Evolutionary conservation across 352 stramenopile species (phyloP).

Genomic region (Phytophthora kernoviae): DNA sequence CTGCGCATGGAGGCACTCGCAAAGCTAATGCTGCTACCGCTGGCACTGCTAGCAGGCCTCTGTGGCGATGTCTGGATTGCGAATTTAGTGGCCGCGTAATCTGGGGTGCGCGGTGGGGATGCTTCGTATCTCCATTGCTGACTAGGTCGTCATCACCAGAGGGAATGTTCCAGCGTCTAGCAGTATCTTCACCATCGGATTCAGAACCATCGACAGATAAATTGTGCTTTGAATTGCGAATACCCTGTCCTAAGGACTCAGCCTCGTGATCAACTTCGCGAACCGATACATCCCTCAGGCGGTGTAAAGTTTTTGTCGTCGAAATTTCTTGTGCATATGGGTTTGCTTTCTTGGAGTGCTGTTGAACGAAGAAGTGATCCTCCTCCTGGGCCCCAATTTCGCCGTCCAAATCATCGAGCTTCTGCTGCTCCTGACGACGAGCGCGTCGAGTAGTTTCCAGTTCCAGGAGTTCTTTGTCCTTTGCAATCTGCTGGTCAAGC

Average conservation of each 20-base stretch:
- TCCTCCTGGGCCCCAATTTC: slow-evolving; percentile 24
- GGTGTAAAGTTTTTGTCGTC: not conserved
- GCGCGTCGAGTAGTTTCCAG: slow-evolving; percentile 39
- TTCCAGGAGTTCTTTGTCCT: slow-evolving; percentile 54
- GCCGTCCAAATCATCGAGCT: slow-evolving; percentile 32
- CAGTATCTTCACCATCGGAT: slow-evolving; percentile 7
- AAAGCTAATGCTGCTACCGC: slow-evolving; percentile 52
- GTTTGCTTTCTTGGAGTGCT: slow-evolving; percentile 3
- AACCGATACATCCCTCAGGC: slow-evolving; percentile 1
- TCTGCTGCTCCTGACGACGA: slow-evolving; percentile 35
- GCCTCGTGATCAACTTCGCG: slow-evolving; percentile 7
- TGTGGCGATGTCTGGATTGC: slow-evolving; percentile 1
- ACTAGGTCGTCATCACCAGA: slow-evolving; percentile 2
- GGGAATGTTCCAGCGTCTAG: slow-evolving; percentile 13
- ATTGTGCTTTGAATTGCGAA: not conserved
- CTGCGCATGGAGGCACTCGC: slow-evolving; percentile 45
- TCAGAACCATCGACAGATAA: slow-evolving; percentile 12
- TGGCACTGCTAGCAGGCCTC: slow-evolving; percentile 30
- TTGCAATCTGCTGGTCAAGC: slow-evolving; percentile 40
- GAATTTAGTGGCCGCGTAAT: slow-evolving; percentile 10
- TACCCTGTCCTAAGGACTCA: not conserved
- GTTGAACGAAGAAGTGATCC: slow-evolving; percentile 8
- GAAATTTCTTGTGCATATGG: not conserved
- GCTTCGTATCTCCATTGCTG: slow-evolving; percentile 7
- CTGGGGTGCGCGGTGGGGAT: slow-evolving; percentile 11